Evolutionary conservation across 2,329 filamentous ascomycete species (phyloP).

Genomic region (Fusarium sp.): DNA sequence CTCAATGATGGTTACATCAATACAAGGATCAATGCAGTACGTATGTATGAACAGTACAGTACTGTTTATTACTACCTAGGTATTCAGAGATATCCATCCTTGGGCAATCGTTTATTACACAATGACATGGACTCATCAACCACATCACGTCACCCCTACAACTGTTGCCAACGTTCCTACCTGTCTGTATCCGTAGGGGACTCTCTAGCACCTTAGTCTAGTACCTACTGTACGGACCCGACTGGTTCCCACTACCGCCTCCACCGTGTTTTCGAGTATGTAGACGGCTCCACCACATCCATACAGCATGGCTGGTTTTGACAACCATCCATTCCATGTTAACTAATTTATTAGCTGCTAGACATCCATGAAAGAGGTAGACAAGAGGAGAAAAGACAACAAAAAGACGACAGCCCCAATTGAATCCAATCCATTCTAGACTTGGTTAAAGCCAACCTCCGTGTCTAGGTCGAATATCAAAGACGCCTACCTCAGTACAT

Average conservation of each 20-base stretch:
- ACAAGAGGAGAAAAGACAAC: constrained; percentile 7
- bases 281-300: constrained; percentile 31
- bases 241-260: constrained; percentile 17
- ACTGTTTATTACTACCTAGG: neutral
- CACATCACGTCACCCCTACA: constrained; percentile 23
- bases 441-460: neutral
- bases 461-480: neutral
- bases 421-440: neutral
- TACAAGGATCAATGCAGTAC: neutral
- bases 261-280: constrained; percentile 21
- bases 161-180: neutral
- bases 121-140: constrained; percentile 30
- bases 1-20: neutral
- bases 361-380: constrained; percentile 2
- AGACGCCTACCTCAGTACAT: neutral
- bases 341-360: neutral
- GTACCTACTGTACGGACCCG: neutral
- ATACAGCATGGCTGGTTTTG: constrained; percentile 8
- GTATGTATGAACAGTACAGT: neutral
- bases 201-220: neutral
- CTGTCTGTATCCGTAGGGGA: constrained; percentile 2
- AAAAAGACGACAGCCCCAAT: neutral
- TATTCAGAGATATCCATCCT: neutral
- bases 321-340: neutral
- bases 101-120: constrained; percentile 1